phyloP scores from a whole-genome alignment of 2,329 filamentous ascomycete species.

The Alternaria panax region DNA sequence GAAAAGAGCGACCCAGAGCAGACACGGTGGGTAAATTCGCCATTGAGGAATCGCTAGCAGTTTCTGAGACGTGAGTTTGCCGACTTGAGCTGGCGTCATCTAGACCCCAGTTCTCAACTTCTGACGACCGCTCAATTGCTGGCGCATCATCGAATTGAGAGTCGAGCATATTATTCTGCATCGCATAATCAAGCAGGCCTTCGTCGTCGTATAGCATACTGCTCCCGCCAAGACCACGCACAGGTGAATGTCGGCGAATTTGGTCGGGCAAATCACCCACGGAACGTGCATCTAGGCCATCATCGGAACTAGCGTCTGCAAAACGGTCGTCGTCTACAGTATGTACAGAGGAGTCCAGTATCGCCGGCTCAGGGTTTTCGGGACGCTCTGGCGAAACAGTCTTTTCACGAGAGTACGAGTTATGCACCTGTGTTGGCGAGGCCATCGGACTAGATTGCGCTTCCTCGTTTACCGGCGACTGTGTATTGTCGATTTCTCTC shows the following conservation, averaged over 20 bases:
- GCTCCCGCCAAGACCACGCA: slow-evolving; percentile 33
- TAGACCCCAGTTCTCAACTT: slow-evolving; percentile 11
- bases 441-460: slow-evolving; percentile 1
- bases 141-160: slow-evolving; percentile 30
- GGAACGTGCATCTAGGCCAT: slow-evolving; percentile 30
- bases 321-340: slow-evolving; percentile 52
- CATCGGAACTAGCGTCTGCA: slow-evolving; percentile 52
- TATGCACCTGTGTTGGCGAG: slow-evolving; percentile 4
- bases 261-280: slow-evolving; percentile 14
- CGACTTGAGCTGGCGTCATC: slow-evolving; percentile 22
- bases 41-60: slow-evolving; percentile 27
- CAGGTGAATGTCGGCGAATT: slow-evolving; percentile 16
- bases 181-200: slow-evolving; percentile 43
- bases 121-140: slow-evolving; percentile 8
- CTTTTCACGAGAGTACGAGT: slow-evolving; percentile 5
- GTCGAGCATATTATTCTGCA: slow-evolving; percentile 42
- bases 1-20: slow-evolving; percentile 30
- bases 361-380: slow-evolving; percentile 13
- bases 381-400: background rate
- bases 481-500: background rate
- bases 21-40: slow-evolving; percentile 36
- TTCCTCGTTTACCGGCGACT: slow-evolving; percentile 2
- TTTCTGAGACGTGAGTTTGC: slow-evolving; percentile 17
- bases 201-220: slow-evolving; percentile 47
- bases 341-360: slow-evolving; percentile 35